Evolutionary conservation across 2,329 filamentous ascomycete genomes (phyloP).

Genomic region (Stagonosporopsis vannaccii): DNA sequence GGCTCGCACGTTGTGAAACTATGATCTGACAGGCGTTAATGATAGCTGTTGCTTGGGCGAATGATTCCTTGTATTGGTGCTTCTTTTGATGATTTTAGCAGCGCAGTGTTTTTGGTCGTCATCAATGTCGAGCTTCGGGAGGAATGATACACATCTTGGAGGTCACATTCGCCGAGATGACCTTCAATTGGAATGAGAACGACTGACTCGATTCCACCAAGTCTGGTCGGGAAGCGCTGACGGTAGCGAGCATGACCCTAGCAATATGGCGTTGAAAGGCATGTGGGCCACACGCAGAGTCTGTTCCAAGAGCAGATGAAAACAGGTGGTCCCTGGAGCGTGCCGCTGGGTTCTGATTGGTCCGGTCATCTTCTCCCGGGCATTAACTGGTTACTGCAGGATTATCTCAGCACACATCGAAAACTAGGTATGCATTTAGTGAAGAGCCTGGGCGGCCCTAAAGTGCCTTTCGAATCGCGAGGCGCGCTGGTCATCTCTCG

Average conservation of each 20-base stretch:
- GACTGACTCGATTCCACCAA: not conserved
- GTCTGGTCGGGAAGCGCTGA: not conserved
- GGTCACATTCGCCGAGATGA: not conserved
- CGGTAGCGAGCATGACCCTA: not conserved
- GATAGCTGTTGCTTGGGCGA: not conserved
- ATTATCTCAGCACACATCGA: conserved; percentile 11
- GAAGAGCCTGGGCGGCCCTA: conserved; percentile 1
- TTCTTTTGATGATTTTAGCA: not conserved
- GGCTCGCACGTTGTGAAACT: not conserved
- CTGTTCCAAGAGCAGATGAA: conserved; percentile 12
- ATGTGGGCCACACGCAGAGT: conserved; percentile 8
- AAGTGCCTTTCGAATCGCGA: conserved; percentile 2
- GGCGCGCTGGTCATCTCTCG: conserved; percentile 14
- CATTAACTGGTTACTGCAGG: not conserved
- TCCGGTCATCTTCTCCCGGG: not conserved
- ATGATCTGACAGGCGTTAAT: not conserved
- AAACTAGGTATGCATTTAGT: not conserved
- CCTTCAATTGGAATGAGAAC: not conserved
- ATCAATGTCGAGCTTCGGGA: not conserved
- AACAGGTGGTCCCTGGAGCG: not conserved
- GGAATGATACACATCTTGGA: not conserved
- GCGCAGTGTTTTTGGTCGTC: not conserved
- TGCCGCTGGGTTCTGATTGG: conserved; percentile 7
- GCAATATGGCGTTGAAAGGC: not conserved
- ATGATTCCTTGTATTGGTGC: not conserved